Percentiles rank a stretch among this genome's conserved stretches.
Evolutionary conservation across 495 filamentous ascomycete species (phyloP).

Genomic region (Hyaloscypha variabilis): DNA sequence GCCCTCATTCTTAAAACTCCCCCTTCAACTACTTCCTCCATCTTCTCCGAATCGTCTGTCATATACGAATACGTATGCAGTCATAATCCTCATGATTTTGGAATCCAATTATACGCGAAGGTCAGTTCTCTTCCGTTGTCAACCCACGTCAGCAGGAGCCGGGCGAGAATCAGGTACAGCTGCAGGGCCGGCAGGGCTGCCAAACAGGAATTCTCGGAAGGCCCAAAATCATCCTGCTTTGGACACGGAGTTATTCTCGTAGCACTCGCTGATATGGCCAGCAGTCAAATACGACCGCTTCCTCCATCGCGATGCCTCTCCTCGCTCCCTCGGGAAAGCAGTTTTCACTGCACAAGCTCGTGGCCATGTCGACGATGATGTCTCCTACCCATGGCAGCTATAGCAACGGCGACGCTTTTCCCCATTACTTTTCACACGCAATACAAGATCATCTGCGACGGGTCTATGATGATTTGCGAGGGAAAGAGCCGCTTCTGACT

Average conservation of each 20-base stretch:
- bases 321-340: conserved; percentile 28
- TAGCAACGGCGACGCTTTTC: too few relatives aligned
- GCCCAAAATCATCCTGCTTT: neutral
- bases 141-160: neutral
- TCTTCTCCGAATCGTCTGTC: neutral
- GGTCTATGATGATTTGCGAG: conserved; percentile 27
- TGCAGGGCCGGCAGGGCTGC: neutral
- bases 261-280: neutral
- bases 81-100: conserved; percentile 2
- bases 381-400: conserved; percentile 27
- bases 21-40: neutral
- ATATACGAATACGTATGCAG: neutral
- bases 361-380: conserved; percentile 35
- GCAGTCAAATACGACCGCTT: conserved; percentile 16
- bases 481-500: conserved; percentile 16
- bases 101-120: conserved; percentile 1
- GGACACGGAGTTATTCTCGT: neutral
- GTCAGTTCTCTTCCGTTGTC: conserved; percentile 1
- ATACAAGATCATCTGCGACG: conserved; percentile 30
- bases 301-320: conserved; percentile 24
- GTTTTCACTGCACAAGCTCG: conserved; percentile 28
- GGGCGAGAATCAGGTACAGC: neutral
- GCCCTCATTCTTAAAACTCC: neutral
- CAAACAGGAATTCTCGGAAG: conserved; percentile 10
- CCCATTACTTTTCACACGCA: conserved; percentile 26